phyloP scores from a whole-genome alignment of 306 rosid species.

The Lotus japonicus region DNA sequence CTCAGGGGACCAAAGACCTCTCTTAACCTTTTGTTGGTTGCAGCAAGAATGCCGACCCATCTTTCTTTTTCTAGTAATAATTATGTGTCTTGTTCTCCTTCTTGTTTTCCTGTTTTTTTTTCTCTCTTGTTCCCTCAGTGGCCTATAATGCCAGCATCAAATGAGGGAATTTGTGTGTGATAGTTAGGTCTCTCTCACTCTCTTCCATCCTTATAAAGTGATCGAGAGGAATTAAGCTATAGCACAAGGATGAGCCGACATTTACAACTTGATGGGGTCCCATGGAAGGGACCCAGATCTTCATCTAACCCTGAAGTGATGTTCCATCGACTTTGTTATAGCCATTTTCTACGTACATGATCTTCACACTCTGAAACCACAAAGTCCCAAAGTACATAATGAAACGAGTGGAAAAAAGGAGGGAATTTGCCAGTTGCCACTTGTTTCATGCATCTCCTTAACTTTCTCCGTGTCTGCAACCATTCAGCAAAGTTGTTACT shows the following conservation, averaged over 20 bases:
- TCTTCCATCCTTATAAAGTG: constrained; percentile 32
- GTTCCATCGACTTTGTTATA: constrained; percentile 48
- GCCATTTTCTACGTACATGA: constrained; percentile 78
- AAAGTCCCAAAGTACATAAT: neutral
- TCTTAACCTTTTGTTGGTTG: constrained; percentile 96
- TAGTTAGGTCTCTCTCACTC: constrained; percentile 24
- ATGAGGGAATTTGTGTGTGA: constrained; percentile 11
- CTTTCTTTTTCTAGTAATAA: neutral
- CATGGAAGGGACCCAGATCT: constrained; percentile 46
- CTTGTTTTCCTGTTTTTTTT: constrained; percentile 9
- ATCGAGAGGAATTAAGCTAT: neutral
- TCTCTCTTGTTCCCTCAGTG: constrained; percentile 10
- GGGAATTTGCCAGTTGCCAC: constrained; percentile 30
- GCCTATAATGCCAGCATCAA: constrained; percentile 14
- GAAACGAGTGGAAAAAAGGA: neutral
- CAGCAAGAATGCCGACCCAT: constrained; percentile 99
- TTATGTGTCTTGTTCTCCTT: neutral
- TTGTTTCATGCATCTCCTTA: constrained; percentile 35
- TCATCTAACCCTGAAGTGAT: constrained; percentile 90
- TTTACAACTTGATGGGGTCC: constrained; percentile 51
- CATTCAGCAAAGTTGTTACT: constrained; percentile 18
- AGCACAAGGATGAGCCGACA: constrained; percentile 51
- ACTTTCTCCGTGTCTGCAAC: constrained; percentile 22
- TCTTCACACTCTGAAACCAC: constrained; percentile 17
- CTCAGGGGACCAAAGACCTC: constrained; percentile 99